phyloP scores from a whole-genome alignment of 2,329 filamentous ascomycete species.

The Akanthomyces lecanii region DNA sequence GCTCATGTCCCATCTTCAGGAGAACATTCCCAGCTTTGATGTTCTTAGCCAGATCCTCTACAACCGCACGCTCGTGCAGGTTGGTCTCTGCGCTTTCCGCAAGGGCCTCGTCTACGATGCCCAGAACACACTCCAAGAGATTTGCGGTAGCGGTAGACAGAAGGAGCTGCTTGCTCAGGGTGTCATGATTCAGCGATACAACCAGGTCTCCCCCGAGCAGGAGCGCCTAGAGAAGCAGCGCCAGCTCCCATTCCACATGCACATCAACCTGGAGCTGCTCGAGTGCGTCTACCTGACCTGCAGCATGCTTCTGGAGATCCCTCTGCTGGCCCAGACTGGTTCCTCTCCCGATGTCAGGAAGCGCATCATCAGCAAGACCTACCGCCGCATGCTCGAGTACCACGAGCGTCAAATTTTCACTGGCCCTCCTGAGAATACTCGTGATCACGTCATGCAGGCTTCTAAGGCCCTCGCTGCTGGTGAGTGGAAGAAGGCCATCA shows the following conservation, averaged over 20 bases:
- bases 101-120: conserved; percentile 95
- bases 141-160: conserved; percentile 93
- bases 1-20: conserved; percentile 98
- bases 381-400: conserved; percentile 98
- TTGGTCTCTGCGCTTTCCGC: conserved; percentile 96
- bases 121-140: conserved; percentile 95
- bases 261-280: conserved; percentile 97
- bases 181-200: conserved; percentile 96
- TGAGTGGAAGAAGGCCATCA: conserved; percentile 95
- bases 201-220: conserved; percentile 93
- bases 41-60: conserved; percentile 97
- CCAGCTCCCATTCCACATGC: conserved; percentile 99
- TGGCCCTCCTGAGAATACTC: conserved; percentile 95
- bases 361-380: conserved; percentile 98
- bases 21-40: conserved; percentile 95
- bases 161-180: conserved; percentile 98
- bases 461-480: conserved; percentile 94
- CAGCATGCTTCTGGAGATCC: conserved; percentile 98
- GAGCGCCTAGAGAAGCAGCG: conserved; percentile 95
- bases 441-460: conserved; percentile 98
- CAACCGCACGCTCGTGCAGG: conserved; percentile 96
- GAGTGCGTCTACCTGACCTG: conserved; percentile 98
- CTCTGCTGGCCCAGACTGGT: conserved; percentile 91
- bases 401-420: conserved; percentile 99
- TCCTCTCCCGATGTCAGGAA: conserved; percentile 97